These are phyloP conservation scores for Aspergillus sergii DNA, from an alignment of 2,329 filamentous ascomycete species.

Conservation along the genomic window DNA sequence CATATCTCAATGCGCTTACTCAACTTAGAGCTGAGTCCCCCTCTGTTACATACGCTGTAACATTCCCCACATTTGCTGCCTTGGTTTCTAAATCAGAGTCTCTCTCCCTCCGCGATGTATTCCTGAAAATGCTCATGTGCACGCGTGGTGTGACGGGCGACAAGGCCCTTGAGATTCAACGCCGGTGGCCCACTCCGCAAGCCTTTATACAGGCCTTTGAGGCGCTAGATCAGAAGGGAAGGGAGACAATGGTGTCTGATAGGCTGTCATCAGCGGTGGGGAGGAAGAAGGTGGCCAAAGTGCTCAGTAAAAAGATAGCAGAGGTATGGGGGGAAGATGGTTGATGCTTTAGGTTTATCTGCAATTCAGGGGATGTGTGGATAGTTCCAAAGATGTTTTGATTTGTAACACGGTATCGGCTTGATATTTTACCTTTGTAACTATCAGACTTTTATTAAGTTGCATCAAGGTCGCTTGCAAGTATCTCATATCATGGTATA, in stretches of 20 bases:
- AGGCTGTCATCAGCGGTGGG: constrained; percentile 62
- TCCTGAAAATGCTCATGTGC: constrained; percentile 85
- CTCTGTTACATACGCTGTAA: constrained; percentile 60
- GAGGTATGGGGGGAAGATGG: constrained; percentile 65
- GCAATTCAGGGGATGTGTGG: neutral
- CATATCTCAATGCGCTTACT: constrained; percentile 67
- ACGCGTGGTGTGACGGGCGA: constrained; percentile 74
- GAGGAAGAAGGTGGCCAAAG: constrained; percentile 68
- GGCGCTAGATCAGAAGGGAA: constrained; percentile 55
- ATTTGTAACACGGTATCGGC: neutral
- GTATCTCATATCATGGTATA: neutral
- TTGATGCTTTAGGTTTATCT: constrained; percentile 6
- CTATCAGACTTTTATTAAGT: neutral
- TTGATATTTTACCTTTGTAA: neutral
- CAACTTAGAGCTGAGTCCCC: constrained; percentile 58
- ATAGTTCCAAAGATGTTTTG: neutral
- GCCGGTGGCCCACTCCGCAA: constrained; percentile 73
- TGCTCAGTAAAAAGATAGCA: constrained; percentile 68
- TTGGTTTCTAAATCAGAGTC: constrained; percentile 75
- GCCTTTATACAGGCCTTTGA: constrained; percentile 72
- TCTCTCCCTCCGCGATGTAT: constrained; percentile 73
- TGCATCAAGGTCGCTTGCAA: neutral
- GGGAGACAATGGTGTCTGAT: constrained; percentile 62
- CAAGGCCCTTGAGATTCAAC: constrained; percentile 78
- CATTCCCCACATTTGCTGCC: constrained; percentile 70